phyloP scores from a whole-genome alignment of 257 asterid species.

The Nicotiana knightiana region DNA sequence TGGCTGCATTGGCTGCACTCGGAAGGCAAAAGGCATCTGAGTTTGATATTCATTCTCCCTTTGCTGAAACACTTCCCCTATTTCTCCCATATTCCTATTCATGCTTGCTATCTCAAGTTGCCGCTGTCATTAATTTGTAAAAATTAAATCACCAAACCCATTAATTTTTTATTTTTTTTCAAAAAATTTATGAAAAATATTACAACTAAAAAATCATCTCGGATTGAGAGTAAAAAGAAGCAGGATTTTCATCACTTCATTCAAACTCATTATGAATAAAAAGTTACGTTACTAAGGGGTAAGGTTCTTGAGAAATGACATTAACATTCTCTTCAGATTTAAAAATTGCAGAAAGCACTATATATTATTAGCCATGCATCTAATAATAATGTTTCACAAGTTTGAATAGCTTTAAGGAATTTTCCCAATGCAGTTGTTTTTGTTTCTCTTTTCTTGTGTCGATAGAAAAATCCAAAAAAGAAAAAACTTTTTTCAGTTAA shows the following conservation, averaged over 20 bases:
- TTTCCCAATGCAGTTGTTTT: too few species aligned
- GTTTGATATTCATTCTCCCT: conserved; percentile 41
- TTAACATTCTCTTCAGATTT: neutral
- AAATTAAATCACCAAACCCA: neutral
- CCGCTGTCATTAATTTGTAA: conserved; percentile 25
- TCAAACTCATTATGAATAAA: neutral
- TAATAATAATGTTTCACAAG: too few species aligned
- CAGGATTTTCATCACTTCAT: neutral
- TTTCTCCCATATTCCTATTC: conserved; percentile 51
- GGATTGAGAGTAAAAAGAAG: neutral
- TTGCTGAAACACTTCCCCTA: conserved; percentile 38
- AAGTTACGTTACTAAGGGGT: neutral
- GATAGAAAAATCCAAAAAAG: too few species aligned
- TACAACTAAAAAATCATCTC: too few species aligned
- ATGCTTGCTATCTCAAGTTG: conserved; percentile 56
- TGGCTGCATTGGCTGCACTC: conserved; percentile 80
- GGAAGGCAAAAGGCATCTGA: conserved; percentile 57
- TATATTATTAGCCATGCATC: neutral
- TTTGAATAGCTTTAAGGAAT: too few species aligned
- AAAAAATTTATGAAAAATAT: neutral
- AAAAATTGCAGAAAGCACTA: neutral
- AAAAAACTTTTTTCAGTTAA: too few species aligned
- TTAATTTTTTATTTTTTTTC: neutral
- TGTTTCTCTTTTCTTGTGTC: too few species aligned
- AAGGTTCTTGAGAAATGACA: neutral